Percentiles rank a stretch among this genome's conserved stretches.
Evolutionary conservation across 176 grass and related monocot species (phyloP).

Genomic region (Eleusine coracana): DNA sequence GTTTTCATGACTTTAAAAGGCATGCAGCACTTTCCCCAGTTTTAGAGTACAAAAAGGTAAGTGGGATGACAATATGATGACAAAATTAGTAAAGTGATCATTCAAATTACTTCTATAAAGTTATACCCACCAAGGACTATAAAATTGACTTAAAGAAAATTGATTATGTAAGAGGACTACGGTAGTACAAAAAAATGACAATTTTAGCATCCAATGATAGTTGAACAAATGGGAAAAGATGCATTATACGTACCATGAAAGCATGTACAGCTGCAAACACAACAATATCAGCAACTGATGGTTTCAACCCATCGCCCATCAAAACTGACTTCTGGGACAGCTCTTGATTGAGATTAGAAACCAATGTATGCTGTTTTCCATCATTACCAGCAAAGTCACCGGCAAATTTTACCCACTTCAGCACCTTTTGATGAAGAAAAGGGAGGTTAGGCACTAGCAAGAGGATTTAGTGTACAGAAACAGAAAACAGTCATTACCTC

Average conservation of each 20-base stretch:
- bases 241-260: conserved; percentile 61
- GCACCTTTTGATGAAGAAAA: conserved; percentile 58
- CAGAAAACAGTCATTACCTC: conserved; percentile 52
- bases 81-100: neutral
- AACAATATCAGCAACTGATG: conserved; percentile 76
- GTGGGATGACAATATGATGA: neutral
- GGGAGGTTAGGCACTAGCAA: neutral
- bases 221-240: conserved; percentile 16
- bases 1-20: neutral
- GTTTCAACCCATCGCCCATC: conserved; percentile 58
- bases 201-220: conserved; percentile 1
- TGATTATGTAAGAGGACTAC: neutral
- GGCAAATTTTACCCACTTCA: conserved; percentile 76
- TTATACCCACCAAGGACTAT: neutral
- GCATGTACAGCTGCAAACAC: conserved; percentile 66
- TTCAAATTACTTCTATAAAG: neutral
- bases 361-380: conserved; percentile 40
- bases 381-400: conserved; percentile 60
- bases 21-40: neutral
- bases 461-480: conserved; percentile 3
- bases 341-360: conserved; percentile 71
- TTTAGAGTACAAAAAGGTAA: neutral
- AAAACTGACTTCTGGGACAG: conserved; percentile 77
- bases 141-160: neutral
- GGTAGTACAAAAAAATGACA: neutral